Conservation (phyloP, 2,329 filamentous ascomycete genomes). For the Aureobasidium pullulans region DNA sequence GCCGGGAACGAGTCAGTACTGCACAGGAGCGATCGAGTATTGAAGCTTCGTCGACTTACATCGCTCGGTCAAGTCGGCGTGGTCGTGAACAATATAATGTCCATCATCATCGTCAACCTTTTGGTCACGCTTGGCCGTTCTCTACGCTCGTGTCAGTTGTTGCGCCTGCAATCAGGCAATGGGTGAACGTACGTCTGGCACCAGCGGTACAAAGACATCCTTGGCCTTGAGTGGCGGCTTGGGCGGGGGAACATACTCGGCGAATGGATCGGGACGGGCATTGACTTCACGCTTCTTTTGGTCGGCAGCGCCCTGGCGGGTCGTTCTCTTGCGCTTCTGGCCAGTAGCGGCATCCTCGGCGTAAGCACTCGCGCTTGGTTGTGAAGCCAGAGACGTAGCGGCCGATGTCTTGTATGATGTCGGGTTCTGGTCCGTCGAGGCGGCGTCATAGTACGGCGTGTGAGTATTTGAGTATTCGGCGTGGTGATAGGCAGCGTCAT, state of each 20-base stretch:
- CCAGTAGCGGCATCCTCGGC: slow-evolving; percentile 62
- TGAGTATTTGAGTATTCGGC: slow-evolving; percentile 66
- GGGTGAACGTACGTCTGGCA: slow-evolving; percentile 49
- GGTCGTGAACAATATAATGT: slow-evolving; percentile 88
- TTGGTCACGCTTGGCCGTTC: slow-evolving; percentile 25
- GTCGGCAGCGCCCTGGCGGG: slow-evolving; percentile 71
- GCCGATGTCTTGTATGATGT: slow-evolving; percentile 78
- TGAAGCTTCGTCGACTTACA: slow-evolving; percentile 54
- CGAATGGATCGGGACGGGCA: slow-evolving; percentile 52
- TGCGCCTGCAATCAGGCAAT: background rate
- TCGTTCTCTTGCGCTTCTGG: slow-evolving; percentile 80
- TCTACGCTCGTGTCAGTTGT: slow-evolving; percentile 19
- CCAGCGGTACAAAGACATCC: slow-evolving; percentile 50
- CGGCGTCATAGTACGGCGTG: slow-evolving; percentile 60
- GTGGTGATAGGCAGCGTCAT: slow-evolving; percentile 63
- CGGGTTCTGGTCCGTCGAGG: slow-evolving; percentile 75
- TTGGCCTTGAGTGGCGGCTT: slow-evolving; percentile 85
- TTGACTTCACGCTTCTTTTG: slow-evolving; percentile 67
- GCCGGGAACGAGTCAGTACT: slow-evolving; percentile 14
- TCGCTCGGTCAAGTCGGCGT: slow-evolving; percentile 77
- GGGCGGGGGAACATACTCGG: slow-evolving; percentile 77
- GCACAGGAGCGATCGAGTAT: background rate
- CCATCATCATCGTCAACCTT: slow-evolving; percentile 95
- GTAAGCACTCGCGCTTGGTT: slow-evolving; percentile 52
- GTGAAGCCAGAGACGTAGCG: slow-evolving; percentile 68